Conservation (phyloP, 441 rosid genomes). For the Hura crepitans region DNA sequence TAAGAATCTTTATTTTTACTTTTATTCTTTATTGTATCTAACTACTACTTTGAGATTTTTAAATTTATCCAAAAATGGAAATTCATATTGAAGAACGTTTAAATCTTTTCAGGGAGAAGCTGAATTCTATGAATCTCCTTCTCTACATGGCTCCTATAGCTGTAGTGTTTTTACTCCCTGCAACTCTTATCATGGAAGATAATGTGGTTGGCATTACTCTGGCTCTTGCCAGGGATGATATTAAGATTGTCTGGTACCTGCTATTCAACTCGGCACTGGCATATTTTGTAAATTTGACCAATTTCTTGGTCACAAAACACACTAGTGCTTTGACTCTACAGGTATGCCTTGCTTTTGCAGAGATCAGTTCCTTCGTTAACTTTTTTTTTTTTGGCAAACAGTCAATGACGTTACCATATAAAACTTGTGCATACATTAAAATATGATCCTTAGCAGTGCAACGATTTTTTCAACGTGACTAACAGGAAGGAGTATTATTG, state of each 20-base stretch:
- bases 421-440: background rate
- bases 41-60: background rate
- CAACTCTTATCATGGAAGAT: conserved; percentile 52
- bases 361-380: background rate
- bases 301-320: conserved; percentile 43
- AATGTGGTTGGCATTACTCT: conserved; percentile 53
- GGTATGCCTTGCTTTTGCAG: conserved; percentile 26
- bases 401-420: background rate
- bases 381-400: background rate
- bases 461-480: background rate
- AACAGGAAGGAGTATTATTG: background rate
- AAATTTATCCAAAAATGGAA: background rate
- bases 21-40: background rate
- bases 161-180: conserved; percentile 53
- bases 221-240: conserved; percentile 51
- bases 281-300: conserved; percentile 51
- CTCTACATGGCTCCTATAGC: conserved; percentile 63
- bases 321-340: conserved; percentile 53
- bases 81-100: conserved; percentile 24
- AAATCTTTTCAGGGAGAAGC: conserved; percentile 43
- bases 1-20: conserved; percentile 33
- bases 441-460: background rate
- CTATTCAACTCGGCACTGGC: conserved; percentile 50
- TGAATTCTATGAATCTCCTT: conserved; percentile 56
- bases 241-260: conserved; percentile 48